Evolutionary conservation across 306 rosid genomes (phyloP).

Genomic region (Calophaca sinica): DNA sequence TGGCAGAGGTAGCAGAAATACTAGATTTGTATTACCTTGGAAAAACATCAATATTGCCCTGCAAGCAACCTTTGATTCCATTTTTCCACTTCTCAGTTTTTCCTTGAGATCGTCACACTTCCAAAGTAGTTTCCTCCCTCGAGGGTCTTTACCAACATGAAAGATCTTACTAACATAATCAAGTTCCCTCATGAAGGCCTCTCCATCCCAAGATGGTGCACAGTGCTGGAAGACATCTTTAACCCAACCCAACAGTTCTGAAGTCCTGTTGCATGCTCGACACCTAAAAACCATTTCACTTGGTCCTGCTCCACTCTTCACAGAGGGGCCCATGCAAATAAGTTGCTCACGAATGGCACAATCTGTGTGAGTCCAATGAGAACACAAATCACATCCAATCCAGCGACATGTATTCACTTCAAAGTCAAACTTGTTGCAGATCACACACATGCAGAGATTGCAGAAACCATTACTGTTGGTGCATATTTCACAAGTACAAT

Average conservation of each 20-base stretch:
- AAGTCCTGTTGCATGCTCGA: conserved; percentile 86
- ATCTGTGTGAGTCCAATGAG: conserved; percentile 97
- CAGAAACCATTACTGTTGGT: conserved; percentile 83
- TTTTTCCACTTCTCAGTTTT: conserved; percentile 61
- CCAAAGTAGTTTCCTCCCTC: conserved; percentile 77
- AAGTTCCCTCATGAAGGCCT: conserved; percentile 75
- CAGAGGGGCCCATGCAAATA: conserved; percentile 74
- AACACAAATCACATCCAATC: conserved; percentile 93
- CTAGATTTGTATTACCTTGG: conserved; percentile 67
- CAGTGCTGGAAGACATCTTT: conserved; percentile 94
- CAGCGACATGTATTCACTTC: conserved; percentile 96
- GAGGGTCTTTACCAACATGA: conserved; percentile 73
- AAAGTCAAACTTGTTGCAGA: conserved; percentile 93
- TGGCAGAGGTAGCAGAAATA: conserved; percentile 9
- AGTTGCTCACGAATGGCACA: conserved; percentile 90
- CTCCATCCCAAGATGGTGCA: conserved; percentile 89
- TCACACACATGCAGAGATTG: conserved; percentile 93
- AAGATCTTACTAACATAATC: conserved; percentile 86
- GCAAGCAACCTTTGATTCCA: conserved; percentile 73
- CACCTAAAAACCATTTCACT: conserved; percentile 90
- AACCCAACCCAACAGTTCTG: conserved; percentile 91
- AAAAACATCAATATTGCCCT: conserved; percentile 75
- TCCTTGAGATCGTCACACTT: conserved; percentile 84
- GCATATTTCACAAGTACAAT: conserved; percentile 88
- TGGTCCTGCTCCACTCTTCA: conserved; percentile 70